These are phyloP conservation scores for Laetiporus sulphureus DNA, from an alignment of 1,284 basidiomycete genomes.

Conservation along the genomic window DNA sequence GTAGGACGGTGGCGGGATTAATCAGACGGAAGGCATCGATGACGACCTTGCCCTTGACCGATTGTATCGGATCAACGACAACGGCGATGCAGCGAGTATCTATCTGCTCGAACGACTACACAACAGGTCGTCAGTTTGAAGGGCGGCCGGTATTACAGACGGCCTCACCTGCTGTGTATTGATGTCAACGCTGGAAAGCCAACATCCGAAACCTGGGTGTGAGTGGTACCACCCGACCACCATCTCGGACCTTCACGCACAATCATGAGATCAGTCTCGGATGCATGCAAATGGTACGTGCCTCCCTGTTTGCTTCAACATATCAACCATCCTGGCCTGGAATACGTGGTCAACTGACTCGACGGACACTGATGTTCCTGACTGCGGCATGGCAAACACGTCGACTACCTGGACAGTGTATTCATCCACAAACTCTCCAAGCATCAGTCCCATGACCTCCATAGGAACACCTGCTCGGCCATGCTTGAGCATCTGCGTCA, in stretches of 20 bases:
- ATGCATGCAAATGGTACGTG: constrained; percentile 31
- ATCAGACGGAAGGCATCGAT: constrained; percentile 99
- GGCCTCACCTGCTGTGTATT: constrained; percentile 98
- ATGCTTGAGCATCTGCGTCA: constrained; percentile 94
- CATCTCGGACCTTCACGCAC: constrained; percentile 86
- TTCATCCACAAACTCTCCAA: constrained; percentile 98
- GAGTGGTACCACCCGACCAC: constrained; percentile 99
- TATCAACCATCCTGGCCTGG: constrained; percentile 98
- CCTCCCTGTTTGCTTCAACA: constrained; percentile 99
- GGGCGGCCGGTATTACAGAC: too few species aligned
- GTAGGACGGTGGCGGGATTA: constrained; percentile 77
- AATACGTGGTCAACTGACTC: constrained; percentile 99
- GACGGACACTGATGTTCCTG: constrained; percentile 96
- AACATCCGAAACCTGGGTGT: constrained; percentile 99
- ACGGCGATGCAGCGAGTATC: constrained; percentile 95
- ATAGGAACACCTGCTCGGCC: constrained; percentile 98
- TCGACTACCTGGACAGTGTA: constrained; percentile 98
- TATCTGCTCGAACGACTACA: constrained; percentile 93
- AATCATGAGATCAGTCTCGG: constrained; percentile 32
- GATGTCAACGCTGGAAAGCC: constrained; percentile 98
- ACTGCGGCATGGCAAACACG: constrained; percentile 99
- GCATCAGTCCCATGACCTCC: constrained; percentile 99
- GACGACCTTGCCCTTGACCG: constrained; percentile 97
- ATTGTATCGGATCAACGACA: constrained; percentile 98
- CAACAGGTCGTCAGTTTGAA: constrained; percentile 10